Conservation (phyloP, 2,329 filamentous ascomycete genomes). For the Eurotiales sp. region DNA sequence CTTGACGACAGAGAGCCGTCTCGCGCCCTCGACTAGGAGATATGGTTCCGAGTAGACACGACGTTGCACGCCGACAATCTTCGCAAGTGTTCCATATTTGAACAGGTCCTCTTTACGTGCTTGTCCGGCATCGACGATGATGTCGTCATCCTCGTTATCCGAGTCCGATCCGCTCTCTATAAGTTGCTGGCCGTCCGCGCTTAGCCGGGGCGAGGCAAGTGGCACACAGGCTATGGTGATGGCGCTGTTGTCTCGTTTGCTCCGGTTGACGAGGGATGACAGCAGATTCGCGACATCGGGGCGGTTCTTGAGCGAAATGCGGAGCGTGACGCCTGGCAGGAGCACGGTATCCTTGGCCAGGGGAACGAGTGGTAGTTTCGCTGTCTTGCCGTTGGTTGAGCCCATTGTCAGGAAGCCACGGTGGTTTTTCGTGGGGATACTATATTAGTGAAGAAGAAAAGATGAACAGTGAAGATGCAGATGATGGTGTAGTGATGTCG, state of each 20-base stretch:
- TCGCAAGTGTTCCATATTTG: constrained; percentile 74
- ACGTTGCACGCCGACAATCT: constrained; percentile 74
- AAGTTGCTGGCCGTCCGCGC: constrained; percentile 69
- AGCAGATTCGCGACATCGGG: constrained; percentile 86
- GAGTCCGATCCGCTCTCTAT: constrained; percentile 58
- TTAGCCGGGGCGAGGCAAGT: constrained; percentile 70
- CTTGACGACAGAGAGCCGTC: constrained; percentile 71
- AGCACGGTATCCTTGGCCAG: constrained; percentile 77
- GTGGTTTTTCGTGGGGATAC: too few species aligned
- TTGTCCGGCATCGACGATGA: constrained; percentile 57
- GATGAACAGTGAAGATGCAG: neutral
- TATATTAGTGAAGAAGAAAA: neutral
- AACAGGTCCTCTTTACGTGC: constrained; percentile 72
- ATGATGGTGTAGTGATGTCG: neutral
- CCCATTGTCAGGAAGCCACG: constrained; percentile 26
- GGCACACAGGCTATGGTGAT: constrained; percentile 87
- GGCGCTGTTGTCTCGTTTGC: constrained; percentile 61
- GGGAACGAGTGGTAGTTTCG: constrained; percentile 70
- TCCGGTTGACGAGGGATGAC: constrained; percentile 75
- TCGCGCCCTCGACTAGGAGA: constrained; percentile 79
- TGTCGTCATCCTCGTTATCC: constrained; percentile 43
- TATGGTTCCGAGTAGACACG: constrained; percentile 72
- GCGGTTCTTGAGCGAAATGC: constrained; percentile 77
- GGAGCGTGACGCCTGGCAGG: constrained; percentile 78
- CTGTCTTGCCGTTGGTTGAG: constrained; percentile 34